These are phyloP conservation scores for Arbutus unedo DNA, from an alignment of 148 eudicot genomes.

Conservation along the genomic window DNA sequence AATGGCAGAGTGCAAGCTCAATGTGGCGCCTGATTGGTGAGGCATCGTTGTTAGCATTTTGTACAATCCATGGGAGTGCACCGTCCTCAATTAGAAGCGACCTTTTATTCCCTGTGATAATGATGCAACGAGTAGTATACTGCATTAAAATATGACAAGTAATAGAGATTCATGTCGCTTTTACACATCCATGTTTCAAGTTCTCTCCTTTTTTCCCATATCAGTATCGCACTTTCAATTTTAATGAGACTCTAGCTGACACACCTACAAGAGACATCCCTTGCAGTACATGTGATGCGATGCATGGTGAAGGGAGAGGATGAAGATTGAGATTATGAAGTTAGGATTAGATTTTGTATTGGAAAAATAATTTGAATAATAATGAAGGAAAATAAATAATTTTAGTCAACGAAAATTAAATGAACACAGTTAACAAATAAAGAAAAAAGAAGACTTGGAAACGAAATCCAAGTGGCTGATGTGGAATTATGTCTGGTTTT, in stretches of 20 bases:
- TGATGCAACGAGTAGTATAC: neutral
- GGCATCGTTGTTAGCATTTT: slow-evolving; percentile 84
- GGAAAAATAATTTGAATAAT: too few species aligned
- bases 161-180: neutral
- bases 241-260: neutral
- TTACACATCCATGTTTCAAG: neutral
- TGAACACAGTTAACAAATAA: too few species aligned
- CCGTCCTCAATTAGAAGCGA: slow-evolving; percentile 86
- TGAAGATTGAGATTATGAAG: too few species aligned
- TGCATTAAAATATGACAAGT: neutral
- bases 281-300: too few species aligned
- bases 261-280: neutral
- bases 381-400: too few species aligned
- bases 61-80: slow-evolving; percentile 84
- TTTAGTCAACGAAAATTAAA: too few species aligned
- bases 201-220: neutral
- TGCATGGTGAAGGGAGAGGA: too few species aligned
- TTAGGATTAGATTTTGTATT: too few species aligned
- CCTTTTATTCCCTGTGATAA: slow-evolving; percentile 52
- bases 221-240: too few species aligned
- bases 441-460: too few species aligned
- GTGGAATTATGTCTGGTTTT: too few species aligned
- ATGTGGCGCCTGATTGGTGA: slow-evolving; percentile 80
- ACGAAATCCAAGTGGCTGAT: too few species aligned
- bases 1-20: slow-evolving; percentile 91